phyloP scores from a whole-genome alignment of 495 filamentous ascomycete genomes.

The Aspergillus mulundensis region DNA sequence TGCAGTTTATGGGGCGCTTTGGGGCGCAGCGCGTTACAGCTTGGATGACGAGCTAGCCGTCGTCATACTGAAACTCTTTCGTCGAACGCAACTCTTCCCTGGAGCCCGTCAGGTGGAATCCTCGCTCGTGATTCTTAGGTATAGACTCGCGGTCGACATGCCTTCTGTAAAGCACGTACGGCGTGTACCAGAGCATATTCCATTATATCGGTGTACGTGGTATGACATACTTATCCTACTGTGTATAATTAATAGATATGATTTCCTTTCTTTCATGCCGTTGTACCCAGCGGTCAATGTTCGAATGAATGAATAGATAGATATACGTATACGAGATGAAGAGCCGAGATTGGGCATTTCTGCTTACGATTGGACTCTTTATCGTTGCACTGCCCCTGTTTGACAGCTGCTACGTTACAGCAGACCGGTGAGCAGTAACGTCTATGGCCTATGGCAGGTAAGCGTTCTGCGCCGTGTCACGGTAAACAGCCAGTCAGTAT shows the following conservation, averaged over 20 bases:
- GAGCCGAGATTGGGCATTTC: background rate
- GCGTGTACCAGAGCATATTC: too few relatives aligned
- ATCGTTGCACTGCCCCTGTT: background rate
- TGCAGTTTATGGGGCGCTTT: slow-evolving; percentile 81
- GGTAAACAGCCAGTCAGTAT: background rate
- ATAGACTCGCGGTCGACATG: too few relatives aligned
- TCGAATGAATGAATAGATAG: background rate
- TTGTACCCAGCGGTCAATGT: background rate
- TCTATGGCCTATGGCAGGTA: background rate
- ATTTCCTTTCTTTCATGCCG: background rate
- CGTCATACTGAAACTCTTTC: background rate
- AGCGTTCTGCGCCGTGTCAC: background rate
- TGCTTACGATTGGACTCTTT: background rate
- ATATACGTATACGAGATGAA: background rate
- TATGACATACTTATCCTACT: background rate
- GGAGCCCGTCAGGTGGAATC: background rate
- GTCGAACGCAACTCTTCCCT: too few relatives aligned
- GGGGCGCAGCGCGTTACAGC: slow-evolving; percentile 77
- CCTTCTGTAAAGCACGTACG: too few relatives aligned
- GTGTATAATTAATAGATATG: background rate
- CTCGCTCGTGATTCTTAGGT: background rate
- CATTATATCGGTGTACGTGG: background rate
- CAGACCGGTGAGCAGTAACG: background rate
- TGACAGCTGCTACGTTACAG: background rate
- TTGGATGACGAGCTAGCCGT: slow-evolving; percentile 75